Conservation (phyloP, 1,284 basidiomycete genomes). For the Sanghuangporus baumii region DNA sequence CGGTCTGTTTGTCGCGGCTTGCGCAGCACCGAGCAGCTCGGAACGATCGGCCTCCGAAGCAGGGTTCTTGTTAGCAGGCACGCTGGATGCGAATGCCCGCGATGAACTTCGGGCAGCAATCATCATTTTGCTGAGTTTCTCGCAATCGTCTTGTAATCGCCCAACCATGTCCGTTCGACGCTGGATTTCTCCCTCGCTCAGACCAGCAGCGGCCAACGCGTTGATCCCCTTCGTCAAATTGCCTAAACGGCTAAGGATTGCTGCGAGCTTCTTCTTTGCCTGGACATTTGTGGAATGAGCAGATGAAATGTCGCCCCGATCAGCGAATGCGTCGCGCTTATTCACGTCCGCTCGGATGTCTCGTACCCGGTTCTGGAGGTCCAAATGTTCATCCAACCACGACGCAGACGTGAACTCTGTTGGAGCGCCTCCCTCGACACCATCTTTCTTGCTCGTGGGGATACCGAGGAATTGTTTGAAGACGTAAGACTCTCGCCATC, state of each 20-base stretch:
- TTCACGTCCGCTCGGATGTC: constrained; percentile 80
- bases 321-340: constrained; percentile 78
- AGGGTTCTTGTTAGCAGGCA: constrained; percentile 31
- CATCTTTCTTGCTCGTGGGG: constrained; percentile 54
- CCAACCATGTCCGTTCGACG: constrained; percentile 81
- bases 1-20: constrained; percentile 35
- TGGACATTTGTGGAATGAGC: constrained; percentile 79
- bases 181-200: constrained; percentile 81
- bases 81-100: constrained; percentile 33
- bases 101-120: constrained; percentile 59
- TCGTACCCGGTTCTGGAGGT: constrained; percentile 69
- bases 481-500: constrained; percentile 76
- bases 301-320: constrained; percentile 64
- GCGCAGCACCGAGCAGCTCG: constrained; percentile 43
- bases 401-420: constrained; percentile 63
- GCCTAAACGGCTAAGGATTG: constrained; percentile 63
- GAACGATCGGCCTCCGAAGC: constrained; percentile 57
- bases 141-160: constrained; percentile 78
- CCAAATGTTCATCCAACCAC: constrained; percentile 83
- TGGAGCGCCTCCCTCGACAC: constrained; percentile 25
- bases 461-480: constrained; percentile 87
- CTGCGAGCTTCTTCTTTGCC: constrained; percentile 80
- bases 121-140: constrained; percentile 75
- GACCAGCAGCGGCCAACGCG: constrained; percentile 56
- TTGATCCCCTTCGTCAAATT: constrained; percentile 67